A percentile compares a stretch with the other conserved stretches of the same genome.
Conservation (phyloP, 2,329 filamentous ascomycete genomes). For the Claviceps citrina region DNA sequence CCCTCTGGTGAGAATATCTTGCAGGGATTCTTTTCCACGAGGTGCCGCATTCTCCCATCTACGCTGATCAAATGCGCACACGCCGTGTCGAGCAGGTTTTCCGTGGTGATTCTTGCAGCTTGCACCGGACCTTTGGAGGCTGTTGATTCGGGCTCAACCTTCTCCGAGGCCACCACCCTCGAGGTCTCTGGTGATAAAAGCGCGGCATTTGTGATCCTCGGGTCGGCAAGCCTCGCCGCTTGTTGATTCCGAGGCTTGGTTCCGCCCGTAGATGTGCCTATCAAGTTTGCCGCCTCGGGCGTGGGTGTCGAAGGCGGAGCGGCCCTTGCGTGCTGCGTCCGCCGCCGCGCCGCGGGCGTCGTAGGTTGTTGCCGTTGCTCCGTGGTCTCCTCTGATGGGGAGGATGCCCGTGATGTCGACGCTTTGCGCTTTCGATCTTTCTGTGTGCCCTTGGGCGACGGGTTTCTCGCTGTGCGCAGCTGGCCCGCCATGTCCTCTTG, state of each 20-base stretch:
- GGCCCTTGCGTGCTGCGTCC: constrained; percentile 10
- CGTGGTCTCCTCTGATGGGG: constrained; percentile 10
- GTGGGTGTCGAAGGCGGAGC: constrained; percentile 31
- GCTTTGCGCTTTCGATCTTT: constrained; percentile 22
- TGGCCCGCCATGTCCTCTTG: constrained; percentile 9
- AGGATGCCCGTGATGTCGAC: constrained; percentile 2
- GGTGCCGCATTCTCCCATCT: constrained; percentile 53
- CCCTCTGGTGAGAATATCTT: constrained; percentile 66
- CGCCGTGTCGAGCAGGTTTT: constrained; percentile 59
- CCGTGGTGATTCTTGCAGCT: constrained; percentile 38
- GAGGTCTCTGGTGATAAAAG: constrained; percentile 59
- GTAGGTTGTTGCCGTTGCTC: constrained; percentile 10
- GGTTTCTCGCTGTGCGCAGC: background rate
- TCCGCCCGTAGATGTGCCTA: constrained; percentile 17
- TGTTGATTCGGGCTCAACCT: constrained; percentile 26
- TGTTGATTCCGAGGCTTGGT: constrained; percentile 26
- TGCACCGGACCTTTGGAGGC: constrained; percentile 26
- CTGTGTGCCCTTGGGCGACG: constrained; percentile 5
- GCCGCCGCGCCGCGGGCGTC: constrained; percentile 20
- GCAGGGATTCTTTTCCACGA: constrained; percentile 65
- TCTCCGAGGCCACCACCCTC: constrained; percentile 38
- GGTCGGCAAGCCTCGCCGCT: constrained; percentile 43
- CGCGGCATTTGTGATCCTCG: constrained; percentile 51
- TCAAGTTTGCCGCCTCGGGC: constrained; percentile 27
- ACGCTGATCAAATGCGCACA: constrained; percentile 56